phyloP scores from a whole-genome alignment of 306 rosid genomes.

The Cyclanthera cordifolia region DNA sequence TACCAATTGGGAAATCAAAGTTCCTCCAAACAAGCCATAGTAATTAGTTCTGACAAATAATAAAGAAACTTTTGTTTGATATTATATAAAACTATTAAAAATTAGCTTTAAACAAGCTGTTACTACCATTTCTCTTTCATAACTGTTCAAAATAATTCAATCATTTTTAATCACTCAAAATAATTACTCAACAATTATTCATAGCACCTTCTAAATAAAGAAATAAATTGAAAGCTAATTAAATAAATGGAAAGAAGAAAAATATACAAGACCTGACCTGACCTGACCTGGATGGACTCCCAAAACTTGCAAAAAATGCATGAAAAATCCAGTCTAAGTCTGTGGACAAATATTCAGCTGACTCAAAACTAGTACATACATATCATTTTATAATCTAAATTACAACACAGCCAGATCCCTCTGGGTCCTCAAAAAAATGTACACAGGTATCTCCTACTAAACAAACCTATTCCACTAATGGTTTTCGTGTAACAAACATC shows the following conservation, averaged over 20 bases:
- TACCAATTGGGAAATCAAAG: no score
- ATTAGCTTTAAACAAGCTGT: no score
- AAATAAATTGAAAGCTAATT: neutral
- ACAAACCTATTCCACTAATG: neutral
- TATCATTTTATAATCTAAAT: slow-evolving; percentile 11
- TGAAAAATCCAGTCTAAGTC: slow-evolving; percentile 12
- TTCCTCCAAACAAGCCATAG: no score
- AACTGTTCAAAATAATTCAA: no score
- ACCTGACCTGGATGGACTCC: slow-evolving; percentile 7
- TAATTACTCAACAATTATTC: no score
- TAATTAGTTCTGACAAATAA: no score
- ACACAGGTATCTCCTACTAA: slow-evolving; percentile 10
- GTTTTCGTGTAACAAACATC: slow-evolving; percentile 1
- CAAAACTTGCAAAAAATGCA: slow-evolving; percentile 13
- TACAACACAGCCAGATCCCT: slow-evolving; percentile 18
- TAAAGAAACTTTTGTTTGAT: no score
- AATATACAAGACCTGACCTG: slow-evolving; percentile 8
- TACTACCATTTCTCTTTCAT: no score
- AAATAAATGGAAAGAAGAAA: slow-evolving; percentile 11
- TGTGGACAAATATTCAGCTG: neutral
- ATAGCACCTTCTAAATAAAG: neutral
- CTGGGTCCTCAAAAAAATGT: slow-evolving; percentile 14
- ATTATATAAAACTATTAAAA: no score
- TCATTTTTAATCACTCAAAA: no score
- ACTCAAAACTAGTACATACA: slow-evolving; percentile 14